Evolutionary conservation across 2,329 filamentous ascomycete species (phyloP), one percentile per base, ranked within the genome.

Genomic region (Helicocarpus griseus): DNA sequence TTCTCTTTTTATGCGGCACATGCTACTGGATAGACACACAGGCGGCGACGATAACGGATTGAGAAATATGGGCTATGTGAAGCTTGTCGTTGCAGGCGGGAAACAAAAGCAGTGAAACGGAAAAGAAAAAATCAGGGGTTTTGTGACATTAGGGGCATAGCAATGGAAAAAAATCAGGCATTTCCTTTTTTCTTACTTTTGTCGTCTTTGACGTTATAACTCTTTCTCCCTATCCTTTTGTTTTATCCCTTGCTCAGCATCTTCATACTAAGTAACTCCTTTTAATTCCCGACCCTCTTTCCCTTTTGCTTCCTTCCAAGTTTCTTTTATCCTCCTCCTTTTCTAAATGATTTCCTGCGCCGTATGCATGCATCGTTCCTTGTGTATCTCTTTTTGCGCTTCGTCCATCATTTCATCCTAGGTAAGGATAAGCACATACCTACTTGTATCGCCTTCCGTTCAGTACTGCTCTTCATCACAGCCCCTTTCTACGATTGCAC

Each of bases 171-270:
- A 26, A 13, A 21, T 19, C n/a, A n/a, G 28, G 21, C 19, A 22
- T 47, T 47, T 35, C n/a, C 26, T 29, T 46, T 46, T 24, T 46
- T 8, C 31, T 26, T 45, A n/a, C n/a, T n/a, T n/a, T n/a, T n/a
- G n/a, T n/a, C n/a, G n/a, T n/a, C n/a, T n/a, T n/a, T n/a, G n/a
- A n/a, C n/a, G n/a, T n/a, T n/a, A n/a, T n/a, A n/a, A n/a, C n/a
- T 45, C 26, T n/a, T 6, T 28, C 13, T 31, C n/a, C 11, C 19
- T 36, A 2, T 19, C 9, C 9, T 48, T n/a, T 33, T 48, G 5
- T 3, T 13, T 35, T 48, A 17, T 19, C 17, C n/a, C 29, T 45
- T 29, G 17, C n/a, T n/a, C n/a, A n/a, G n/a, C n/a, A n/a, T 45
- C 28, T 45, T 24, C 28, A 14, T 46, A 33, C 11, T 21, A 35